A percentile compares a stretch with the other conserved stretches of the same genome.
These are phyloP conservation scores for Pichia sp. DNA, from an alignment of 1,139 yeast genomes.

Conservation along the genomic window DNA sequence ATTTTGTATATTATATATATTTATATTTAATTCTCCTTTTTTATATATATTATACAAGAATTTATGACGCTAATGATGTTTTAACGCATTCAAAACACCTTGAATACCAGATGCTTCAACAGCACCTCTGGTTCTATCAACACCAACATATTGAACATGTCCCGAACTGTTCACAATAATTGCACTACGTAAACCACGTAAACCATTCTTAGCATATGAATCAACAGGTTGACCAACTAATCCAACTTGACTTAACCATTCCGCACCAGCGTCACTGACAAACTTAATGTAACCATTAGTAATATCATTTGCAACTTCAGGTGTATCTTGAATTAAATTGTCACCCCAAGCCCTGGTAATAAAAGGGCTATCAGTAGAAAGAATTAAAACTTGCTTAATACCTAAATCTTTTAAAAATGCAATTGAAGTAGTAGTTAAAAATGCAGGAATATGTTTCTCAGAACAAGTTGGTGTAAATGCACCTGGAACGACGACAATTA, in stretches of 20 bases:
- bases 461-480: conserved; percentile 92
- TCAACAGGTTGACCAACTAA: conserved; percentile 40
- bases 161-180: conserved; percentile 37
- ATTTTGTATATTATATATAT: too few relatives aligned
- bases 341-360: conserved; percentile 81
- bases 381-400: conserved; percentile 62
- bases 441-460: conserved; percentile 75
- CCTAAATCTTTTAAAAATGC: conserved; percentile 56
- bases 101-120: conserved; percentile 27
- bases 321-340: conserved; percentile 41
- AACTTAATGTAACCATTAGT: conserved; percentile 47
- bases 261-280: conserved; percentile 56
- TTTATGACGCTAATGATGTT: too few relatives aligned
- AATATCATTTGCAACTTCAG: conserved; percentile 4
- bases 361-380: conserved; percentile 80
- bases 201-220: conserved; percentile 45
- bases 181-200: conserved; percentile 20
- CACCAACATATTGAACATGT: conserved; percentile 55
- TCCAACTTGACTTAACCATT: conserved; percentile 23
- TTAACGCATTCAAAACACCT: conserved; percentile 21
- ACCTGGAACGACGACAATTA: conserved; percentile 81
- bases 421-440: conserved; percentile 40
- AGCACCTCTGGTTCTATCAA: conserved; percentile 48
- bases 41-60: not conserved
- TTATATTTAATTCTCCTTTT: not conserved